Conservation (phyloP, 768 basidiomycete species). For the Pulveroboletus ravenelii region DNA sequence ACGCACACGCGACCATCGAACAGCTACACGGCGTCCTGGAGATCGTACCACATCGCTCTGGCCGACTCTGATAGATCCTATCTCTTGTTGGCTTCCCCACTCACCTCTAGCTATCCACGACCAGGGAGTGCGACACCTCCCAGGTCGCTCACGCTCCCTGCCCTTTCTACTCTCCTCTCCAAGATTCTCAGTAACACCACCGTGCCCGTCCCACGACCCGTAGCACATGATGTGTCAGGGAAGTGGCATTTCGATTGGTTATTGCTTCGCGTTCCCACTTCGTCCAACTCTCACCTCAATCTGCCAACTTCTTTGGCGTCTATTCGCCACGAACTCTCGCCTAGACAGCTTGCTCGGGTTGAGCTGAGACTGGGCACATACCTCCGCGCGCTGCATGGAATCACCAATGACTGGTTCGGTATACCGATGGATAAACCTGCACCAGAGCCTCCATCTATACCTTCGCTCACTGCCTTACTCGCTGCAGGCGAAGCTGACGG, state of each 20-base stretch:
- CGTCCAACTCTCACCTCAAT: conserved; percentile 26
- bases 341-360: conserved; percentile 39
- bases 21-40: conserved; percentile 27
- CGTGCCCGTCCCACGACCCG: conserved; percentile 47
- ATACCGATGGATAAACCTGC: conserved; percentile 33
- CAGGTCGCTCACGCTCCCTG: conserved; percentile 27
- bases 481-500: conserved; percentile 1
- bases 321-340: conserved; percentile 34
- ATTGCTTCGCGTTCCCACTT: conserved; percentile 34
- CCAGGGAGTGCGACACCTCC: conserved; percentile 3
- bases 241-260: conserved; percentile 23
- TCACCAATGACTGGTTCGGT: conserved; percentile 80
- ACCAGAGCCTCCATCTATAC: conserved; percentile 30
- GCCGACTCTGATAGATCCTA: conserved; percentile 23
- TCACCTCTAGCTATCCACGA: conserved; percentile 3
- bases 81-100: conserved; percentile 23
- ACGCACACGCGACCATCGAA: neutral
- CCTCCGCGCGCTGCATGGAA: conserved; percentile 58
- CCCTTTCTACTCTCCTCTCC: conserved; percentile 37
- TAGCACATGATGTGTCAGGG: conserved; percentile 43
- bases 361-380: conserved; percentile 60
- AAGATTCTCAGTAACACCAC: conserved; percentile 41
- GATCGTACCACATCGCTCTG: conserved; percentile 27
- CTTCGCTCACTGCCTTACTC: conserved; percentile 13
- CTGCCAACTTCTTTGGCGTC: conserved; percentile 31